A percentile compares a stretch with the other conserved stretches of the same genome.
Conservation (phyloP, 1,139 yeast genomes). For the Geotrichum histeridarum region DNA sequence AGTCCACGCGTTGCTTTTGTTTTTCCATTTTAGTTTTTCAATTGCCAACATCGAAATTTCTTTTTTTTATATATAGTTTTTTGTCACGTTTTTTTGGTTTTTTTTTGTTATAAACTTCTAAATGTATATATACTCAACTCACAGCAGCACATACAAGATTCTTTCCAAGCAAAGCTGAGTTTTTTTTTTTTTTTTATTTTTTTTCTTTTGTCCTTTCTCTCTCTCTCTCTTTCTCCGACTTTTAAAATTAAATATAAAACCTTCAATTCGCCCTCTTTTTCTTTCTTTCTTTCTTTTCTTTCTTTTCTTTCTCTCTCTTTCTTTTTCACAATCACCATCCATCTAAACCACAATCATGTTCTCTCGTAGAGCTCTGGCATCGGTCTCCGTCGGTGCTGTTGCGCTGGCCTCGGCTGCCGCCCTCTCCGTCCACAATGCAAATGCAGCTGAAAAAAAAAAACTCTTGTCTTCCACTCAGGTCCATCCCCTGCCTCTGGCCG, state of each 20-base stretch:
- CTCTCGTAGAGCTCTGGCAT: slow-evolving; percentile 7
- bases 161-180: no score
- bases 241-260: background rate
- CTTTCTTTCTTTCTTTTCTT: background rate
- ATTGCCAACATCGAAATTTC: no score
- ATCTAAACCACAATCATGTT: background rate
- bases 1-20: background rate
- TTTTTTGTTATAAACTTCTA: no score
- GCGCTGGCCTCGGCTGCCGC: slow-evolving; percentile 2
- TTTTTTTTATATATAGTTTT: background rate
- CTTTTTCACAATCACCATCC: background rate
- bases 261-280: background rate
- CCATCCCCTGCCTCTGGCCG: slow-evolving; percentile 10
- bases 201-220: background rate
- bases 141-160: no score
- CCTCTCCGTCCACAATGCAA: background rate
- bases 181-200: background rate
- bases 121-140: no score
- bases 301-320: background rate
- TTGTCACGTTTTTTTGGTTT: background rate
- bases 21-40: background rate
- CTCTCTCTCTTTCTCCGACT: background rate
- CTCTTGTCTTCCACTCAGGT: slow-evolving; percentile 2
- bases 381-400: background rate
- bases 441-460: slow-evolving; percentile 3